Percentiles rank a stretch among this genome's conserved stretches.
Conservation (phyloP, 2,329 filamentous ascomycete species). For the Neurospora sp. region DNA sequence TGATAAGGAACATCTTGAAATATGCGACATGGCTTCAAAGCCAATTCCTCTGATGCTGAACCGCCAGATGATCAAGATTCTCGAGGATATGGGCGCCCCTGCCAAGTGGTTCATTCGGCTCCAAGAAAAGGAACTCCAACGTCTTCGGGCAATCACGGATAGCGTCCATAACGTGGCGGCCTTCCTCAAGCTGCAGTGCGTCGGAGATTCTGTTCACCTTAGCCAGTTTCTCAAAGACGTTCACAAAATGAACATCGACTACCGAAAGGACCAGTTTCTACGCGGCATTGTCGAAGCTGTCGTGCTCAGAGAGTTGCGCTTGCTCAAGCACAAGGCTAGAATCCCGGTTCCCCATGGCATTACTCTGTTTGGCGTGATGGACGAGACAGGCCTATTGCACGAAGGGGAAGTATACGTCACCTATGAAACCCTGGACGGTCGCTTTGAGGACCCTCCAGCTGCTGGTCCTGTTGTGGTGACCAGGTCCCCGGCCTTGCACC, state of each 20-base stretch:
- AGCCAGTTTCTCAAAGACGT: constrained; percentile 53
- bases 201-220: constrained; percentile 52
- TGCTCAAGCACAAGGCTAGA: constrained; percentile 69
- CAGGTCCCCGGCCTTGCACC: constrained; percentile 71
- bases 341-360: constrained; percentile 62
- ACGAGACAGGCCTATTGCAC: constrained; percentile 61
- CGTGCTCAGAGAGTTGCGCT: constrained; percentile 59
- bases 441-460: constrained; percentile 11
- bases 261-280: constrained; percentile 59
- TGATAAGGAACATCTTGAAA: constrained; percentile 50
- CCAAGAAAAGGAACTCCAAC: constrained; percentile 52
- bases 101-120: constrained; percentile 51
- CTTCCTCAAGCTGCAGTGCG: constrained; percentile 53
- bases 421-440: constrained; percentile 15
- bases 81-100: constrained; percentile 65
- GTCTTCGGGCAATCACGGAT: constrained; percentile 49
- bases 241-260: constrained; percentile 49
- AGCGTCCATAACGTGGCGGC: constrained; percentile 51
- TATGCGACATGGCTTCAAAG: constrained; percentile 59
- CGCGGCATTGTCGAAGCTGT: constrained; percentile 60
- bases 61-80: constrained; percentile 72
- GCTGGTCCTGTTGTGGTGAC: constrained; percentile 52
- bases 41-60: constrained; percentile 66
- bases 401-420: constrained; percentile 62
- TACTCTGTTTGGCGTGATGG: constrained; percentile 77